Evolutionary conservation across 805 yeast genomes (phyloP).

Genomic region (Kregervanrija fluxuum): DNA sequence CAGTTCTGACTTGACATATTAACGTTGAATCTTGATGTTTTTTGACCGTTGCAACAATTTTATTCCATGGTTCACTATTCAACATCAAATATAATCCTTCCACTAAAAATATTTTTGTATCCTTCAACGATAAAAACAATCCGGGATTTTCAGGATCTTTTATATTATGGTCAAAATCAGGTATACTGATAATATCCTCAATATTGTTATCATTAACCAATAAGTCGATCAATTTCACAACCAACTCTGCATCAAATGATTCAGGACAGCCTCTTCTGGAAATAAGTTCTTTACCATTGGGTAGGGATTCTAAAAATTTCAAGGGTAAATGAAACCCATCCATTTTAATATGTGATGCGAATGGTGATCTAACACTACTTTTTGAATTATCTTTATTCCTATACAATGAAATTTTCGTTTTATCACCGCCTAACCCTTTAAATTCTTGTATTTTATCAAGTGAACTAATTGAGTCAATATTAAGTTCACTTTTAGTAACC

Average conservation of each 20-base stretch:
- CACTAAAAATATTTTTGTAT: slow-evolving; percentile 48
- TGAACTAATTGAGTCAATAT: no score
- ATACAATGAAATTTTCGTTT: no score
- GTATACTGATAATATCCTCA: slow-evolving; percentile 32
- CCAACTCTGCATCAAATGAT: slow-evolving; percentile 64
- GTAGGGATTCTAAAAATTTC: slow-evolving; percentile 36
- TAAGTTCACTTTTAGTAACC: no score
- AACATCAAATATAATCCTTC: slow-evolving; percentile 75
- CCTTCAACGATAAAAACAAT: slow-evolving; percentile 29
- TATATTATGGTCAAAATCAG: slow-evolving; percentile 68
- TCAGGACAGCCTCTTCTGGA: slow-evolving; percentile 75
- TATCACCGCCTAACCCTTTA: no score
- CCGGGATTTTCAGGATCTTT: slow-evolving; percentile 65
- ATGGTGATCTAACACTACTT: slow-evolving; percentile 7
- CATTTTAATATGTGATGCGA: slow-evolving; percentile 54
- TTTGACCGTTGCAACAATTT: slow-evolving; percentile 32
- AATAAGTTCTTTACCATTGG: slow-evolving; percentile 51
- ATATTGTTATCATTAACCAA: slow-evolving; percentile 14
- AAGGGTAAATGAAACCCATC: slow-evolving; percentile 72
- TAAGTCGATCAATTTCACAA: slow-evolving; percentile 28
- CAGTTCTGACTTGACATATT: slow-evolving; percentile 41
- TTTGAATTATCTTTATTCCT: no score
- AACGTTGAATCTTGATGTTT: not conserved
- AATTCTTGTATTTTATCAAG: no score
- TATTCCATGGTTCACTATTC: slow-evolving; percentile 51